These are phyloP conservation scores for Malus sylvestris DNA, from an alignment of 306 rosid genomes.

Conservation along the genomic window DNA sequence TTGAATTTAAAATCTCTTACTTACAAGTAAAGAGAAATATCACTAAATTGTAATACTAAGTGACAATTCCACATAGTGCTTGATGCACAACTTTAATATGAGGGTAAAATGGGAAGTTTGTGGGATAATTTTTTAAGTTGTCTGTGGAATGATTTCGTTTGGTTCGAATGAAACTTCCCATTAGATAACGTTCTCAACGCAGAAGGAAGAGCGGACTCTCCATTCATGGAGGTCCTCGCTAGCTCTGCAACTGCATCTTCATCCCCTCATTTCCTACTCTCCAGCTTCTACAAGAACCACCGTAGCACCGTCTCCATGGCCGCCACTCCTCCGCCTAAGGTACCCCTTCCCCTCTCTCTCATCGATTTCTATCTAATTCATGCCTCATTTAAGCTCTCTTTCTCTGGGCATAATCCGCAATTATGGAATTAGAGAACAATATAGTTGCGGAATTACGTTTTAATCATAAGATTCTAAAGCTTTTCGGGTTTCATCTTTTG, in stretches of 20 bases:
- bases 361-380: neutral
- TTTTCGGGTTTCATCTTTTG: neutral
- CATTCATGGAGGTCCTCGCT: slow-evolving; percentile 52
- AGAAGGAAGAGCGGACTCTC: slow-evolving; percentile 5
- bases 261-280: slow-evolving; percentile 10
- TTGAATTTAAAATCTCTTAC: rapidly evolving
- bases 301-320: neutral
- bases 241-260: slow-evolving; percentile 39
- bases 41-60: rapidly evolving
- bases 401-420: neutral
- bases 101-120: no score
- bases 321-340: slow-evolving; percentile 34
- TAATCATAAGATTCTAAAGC: neutral
- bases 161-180: no score
- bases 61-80: no score
- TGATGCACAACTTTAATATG: no score
- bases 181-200: neutral
- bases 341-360: slow-evolving; percentile 9
- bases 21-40: no score
- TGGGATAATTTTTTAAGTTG: neutral
- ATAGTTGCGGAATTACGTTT: neutral
- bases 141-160: no score
- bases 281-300: slow-evolving; percentile 8
- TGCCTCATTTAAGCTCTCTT: neutral
- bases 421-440: neutral